A percentile compares a stretch with the other conserved stretches of the same genome.
These are phyloP conservation scores for Dendrocalamus sinicus DNA, from an alignment of 176 grass and related monocot species.

Conservation along the genomic window DNA sequence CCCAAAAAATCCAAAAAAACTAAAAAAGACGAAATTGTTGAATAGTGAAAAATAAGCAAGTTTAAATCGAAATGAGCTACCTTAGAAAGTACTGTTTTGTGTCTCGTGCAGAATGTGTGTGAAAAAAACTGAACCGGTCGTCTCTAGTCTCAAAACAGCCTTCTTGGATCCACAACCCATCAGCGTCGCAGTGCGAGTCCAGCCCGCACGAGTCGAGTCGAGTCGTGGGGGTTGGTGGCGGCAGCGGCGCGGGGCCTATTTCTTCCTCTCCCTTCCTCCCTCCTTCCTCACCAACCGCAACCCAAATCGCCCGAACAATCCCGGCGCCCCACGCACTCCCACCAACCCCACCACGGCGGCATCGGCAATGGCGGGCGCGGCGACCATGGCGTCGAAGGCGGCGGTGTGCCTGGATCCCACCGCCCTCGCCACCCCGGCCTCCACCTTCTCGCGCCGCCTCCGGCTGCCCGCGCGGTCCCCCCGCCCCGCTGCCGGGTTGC, in stretches of 20 bases:
- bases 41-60: too few species aligned
- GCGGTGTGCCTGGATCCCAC: constrained; percentile 40
- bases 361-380: constrained; percentile 34
- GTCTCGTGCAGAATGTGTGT: too few species aligned
- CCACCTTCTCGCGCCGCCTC: constrained; percentile 17
- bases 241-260: constrained; percentile 35
- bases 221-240: constrained; percentile 44
- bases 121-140: too few species aligned
- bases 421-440: constrained; percentile 11
- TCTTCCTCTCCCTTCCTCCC: not conserved
- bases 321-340: constrained; percentile 8
- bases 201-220: not conserved
- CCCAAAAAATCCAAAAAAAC: too few species aligned
- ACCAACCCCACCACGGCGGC: not conserved
- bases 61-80: too few species aligned
- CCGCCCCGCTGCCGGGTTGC: not conserved
- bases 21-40: too few species aligned
- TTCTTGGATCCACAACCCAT: too few species aligned
- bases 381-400: constrained; percentile 38
- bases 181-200: too few species aligned
- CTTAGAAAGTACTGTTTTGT: too few species aligned
- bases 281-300: constrained; percentile 43
- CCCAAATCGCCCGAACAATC: not conserved
- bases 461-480: constrained; percentile 25
- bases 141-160: too few species aligned